Base-by-base conservation (phyloP, 202 grass and related monocot genomes). In the Cymbopogon flexuosus region DNA sequence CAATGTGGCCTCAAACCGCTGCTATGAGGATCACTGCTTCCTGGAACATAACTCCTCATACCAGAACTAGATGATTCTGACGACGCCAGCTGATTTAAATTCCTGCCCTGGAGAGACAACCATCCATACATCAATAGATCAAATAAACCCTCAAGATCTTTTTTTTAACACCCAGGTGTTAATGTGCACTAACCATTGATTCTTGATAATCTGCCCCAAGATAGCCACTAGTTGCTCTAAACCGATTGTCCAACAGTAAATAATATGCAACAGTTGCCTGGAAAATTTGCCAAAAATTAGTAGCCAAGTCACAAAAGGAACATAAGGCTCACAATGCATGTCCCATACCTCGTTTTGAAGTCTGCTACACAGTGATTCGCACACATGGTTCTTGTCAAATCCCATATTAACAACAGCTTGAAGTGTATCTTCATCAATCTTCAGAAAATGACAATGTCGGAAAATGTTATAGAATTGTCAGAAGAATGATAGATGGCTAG, bases 361-460 rank as follows among this genome's bases (percentile, higher is more conserved):
- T 82, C 95, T 84, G 61, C 54, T 98, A 82, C 83, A 85, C 84
- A 98, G 82, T 23, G 90, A 92, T 77, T 95, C 95, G 62, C 82
- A 82, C 83, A 93, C 91, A 65, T 91, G 77, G 68, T 81, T 84
- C 83, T 98, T 98, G 36, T 86, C 87, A 88, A 87, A 98, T 85
- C 95, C 92, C 86, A 94, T 87, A 31, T 86, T 81, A 82, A 93
- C 69, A 77, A 94, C 84, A 8, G 93, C 89, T 81, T 76, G 79
- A 82, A 97, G 91, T 77, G 89, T 85, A 77, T 91, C 92, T 73
- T 97, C 95, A 88, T 97, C 94, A 60, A 97, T 93, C 95, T 97
- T 88, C 43, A 84, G 19, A 87, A 89, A 64, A 77, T 67, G 80
- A 24, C 33, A 79, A 75, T 77, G 80, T 62, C 71, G 12, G 43